A percentile compares a stretch with the other conserved stretches of the same genome.
Evolutionary conservation across 2,329 filamentous ascomycete species (phyloP).

Genomic region (Claviceps maximensis): DNA sequence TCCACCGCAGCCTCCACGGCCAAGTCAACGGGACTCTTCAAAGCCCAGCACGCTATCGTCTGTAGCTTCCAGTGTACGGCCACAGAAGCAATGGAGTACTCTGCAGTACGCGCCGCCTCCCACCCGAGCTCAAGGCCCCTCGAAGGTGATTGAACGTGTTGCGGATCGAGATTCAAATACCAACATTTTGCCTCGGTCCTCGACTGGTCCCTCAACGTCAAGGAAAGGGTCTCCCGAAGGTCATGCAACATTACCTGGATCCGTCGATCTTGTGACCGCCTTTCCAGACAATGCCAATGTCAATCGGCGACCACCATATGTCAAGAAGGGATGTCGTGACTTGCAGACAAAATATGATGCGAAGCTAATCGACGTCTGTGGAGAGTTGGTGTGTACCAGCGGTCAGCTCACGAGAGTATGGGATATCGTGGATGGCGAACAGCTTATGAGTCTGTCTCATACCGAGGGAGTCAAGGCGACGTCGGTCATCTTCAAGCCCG

Average conservation of each 20-base stretch:
- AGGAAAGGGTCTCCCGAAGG: constrained; percentile 8
- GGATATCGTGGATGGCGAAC: constrained; percentile 70
- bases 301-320: constrained; percentile 69
- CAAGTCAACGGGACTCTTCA: constrained; percentile 16
- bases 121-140: constrained; percentile 17
- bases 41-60: constrained; percentile 8
- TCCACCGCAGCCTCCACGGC: constrained; percentile 33
- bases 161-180: constrained; percentile 12
- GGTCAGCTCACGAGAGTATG: constrained; percentile 81
- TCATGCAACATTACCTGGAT: constrained; percentile 22
- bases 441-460: constrained; percentile 68
- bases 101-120: constrained; percentile 19
- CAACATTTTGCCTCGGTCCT: constrained; percentile 7
- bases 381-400: constrained; percentile 73
- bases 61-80: constrained; percentile 14
- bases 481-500: constrained; percentile 75
- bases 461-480: constrained; percentile 75
- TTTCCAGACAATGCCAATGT: constrained; percentile 77
- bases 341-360: constrained; percentile 81
- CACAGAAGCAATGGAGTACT: constrained; percentile 12
- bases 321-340: constrained; percentile 58
- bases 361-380: constrained; percentile 75
- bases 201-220: background rate
- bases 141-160: constrained; percentile 23
- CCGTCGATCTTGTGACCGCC: constrained; percentile 40